Conservation (phyloP, 1,284 basidiomycete species). For the Pisolithus thermaeus region DNA sequence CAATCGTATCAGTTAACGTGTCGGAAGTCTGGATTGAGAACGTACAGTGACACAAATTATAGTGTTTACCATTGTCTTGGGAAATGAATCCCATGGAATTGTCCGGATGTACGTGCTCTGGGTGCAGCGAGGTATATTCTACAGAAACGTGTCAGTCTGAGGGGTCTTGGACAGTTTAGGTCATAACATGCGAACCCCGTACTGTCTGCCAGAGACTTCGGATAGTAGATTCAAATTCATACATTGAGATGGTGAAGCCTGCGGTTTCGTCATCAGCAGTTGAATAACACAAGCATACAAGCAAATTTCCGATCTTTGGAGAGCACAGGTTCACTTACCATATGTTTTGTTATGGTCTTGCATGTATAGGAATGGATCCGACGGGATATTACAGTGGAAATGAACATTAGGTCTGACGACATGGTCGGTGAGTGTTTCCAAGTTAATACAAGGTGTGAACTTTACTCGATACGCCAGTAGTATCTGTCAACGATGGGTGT, state of each 20-base stretch:
- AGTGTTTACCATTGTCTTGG: constrained; percentile 60
- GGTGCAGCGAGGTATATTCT: constrained; percentile 37
- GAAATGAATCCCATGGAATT: constrained; percentile 73
- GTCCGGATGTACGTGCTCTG: constrained; percentile 58
- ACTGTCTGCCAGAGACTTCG: constrained; percentile 70
- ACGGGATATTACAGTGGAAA: constrained; percentile 71
- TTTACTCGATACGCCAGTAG: constrained; percentile 75
- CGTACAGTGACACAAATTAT: constrained; percentile 82
- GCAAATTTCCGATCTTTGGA: constrained; percentile 18
- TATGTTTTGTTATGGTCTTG: constrained; percentile 71
- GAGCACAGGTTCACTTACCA: constrained; percentile 32
- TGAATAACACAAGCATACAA: constrained; percentile 73
- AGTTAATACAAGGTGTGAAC: constrained; percentile 5
- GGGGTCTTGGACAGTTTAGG: background rate
- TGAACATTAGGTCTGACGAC: constrained; percentile 56
- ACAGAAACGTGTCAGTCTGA: constrained; percentile 44
- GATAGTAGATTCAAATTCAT: constrained; percentile 77
- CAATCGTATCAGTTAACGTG: background rate
- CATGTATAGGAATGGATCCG: constrained; percentile 81
- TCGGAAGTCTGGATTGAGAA: constrained; percentile 9
- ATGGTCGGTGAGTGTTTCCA: constrained; percentile 1
- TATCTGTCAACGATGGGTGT: constrained; percentile 40
- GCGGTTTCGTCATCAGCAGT: constrained; percentile 34
- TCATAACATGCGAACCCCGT: constrained; percentile 42
- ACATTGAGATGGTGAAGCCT: constrained; percentile 76